Conservation (phyloP, 768 basidiomycete species). For the Dacryopinax spathularia region DNA sequence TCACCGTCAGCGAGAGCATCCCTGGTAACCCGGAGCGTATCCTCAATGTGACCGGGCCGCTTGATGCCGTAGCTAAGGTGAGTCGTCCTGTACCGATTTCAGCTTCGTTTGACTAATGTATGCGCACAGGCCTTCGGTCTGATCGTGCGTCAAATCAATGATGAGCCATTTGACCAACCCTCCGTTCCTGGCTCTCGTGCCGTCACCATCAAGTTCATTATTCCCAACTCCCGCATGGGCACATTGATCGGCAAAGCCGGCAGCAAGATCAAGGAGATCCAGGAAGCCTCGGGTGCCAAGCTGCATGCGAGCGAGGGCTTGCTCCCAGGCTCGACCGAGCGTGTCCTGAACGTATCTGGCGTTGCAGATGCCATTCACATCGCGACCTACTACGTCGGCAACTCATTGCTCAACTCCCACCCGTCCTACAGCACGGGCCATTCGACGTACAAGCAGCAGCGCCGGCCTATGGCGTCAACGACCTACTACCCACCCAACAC, state of each 20-base stretch:
- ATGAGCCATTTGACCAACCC: constrained; percentile 94
- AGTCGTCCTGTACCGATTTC: constrained; percentile 16
- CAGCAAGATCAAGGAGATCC: constrained; percentile 98
- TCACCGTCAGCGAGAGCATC: constrained; percentile 96
- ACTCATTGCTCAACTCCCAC: constrained; percentile 85
- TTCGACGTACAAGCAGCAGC: constrained; percentile 30
- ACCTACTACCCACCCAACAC: constrained; percentile 28
- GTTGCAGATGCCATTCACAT: constrained; percentile 99
- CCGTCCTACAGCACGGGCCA: constrained; percentile 33
- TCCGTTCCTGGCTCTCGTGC: constrained; percentile 96
- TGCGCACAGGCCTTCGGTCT: constrained; percentile 78
- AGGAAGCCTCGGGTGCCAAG: constrained; percentile 92
- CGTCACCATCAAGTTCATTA: constrained; percentile 99
- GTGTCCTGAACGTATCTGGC: constrained; percentile 92
- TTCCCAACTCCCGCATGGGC: constrained; percentile 97
- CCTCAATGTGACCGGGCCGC: constrained; percentile 84
- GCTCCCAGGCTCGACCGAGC: constrained; percentile 99
- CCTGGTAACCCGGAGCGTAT: constrained; percentile 99
- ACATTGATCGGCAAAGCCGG: constrained; percentile 97
- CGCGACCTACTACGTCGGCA: constrained; percentile 97
- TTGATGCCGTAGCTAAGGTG: constrained; percentile 98
- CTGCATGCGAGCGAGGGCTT: constrained; percentile 96
- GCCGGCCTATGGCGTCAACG: constrained; percentile 42
- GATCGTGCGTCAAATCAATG: constrained; percentile 96
- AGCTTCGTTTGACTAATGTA: background rate